A percentile compares a stretch with the other conserved stretches of the same genome.
Conservation (phyloP, 345 rosid species). For the Syzygium aqueum region DNA sequence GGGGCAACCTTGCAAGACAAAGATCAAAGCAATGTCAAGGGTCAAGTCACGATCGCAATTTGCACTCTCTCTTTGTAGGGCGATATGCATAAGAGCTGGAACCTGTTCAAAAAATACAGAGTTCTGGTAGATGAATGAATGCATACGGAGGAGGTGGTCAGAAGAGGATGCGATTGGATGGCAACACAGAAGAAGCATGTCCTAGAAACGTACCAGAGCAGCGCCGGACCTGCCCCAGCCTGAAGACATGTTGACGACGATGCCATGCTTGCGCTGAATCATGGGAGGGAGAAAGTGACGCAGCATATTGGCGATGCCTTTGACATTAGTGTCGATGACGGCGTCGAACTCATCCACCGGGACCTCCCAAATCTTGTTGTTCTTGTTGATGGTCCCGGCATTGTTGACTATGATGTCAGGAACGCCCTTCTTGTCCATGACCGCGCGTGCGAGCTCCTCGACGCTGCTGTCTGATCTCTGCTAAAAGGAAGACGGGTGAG, state of each 20-base stretch:
- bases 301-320: conserved; percentile 72
- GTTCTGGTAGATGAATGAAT: neutral
- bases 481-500: neutral
- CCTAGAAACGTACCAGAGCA: conserved; percentile 57
- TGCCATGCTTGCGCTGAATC: conserved; percentile 72
- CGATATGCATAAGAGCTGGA: neutral
- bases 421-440: conserved; percentile 75
- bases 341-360: conserved; percentile 78
- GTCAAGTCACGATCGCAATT: neutral
- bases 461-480: conserved; percentile 69
- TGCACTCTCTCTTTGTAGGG: no score
- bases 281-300: conserved; percentile 88
- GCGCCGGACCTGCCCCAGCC: conserved; percentile 99
- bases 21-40: neutral
- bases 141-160: neutral
- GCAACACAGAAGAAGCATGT: neutral
- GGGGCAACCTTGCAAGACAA: conserved; percentile 67
- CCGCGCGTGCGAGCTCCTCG: conserved; percentile 57
- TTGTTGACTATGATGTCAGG: conserved; percentile 95
- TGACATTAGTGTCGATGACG: conserved; percentile 85
- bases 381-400: conserved; percentile 84
- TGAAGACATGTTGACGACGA: conserved; percentile 84
- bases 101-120: neutral
- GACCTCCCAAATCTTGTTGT: conserved; percentile 95
- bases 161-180: neutral